Evolutionary conservation across 2,329 filamentous ascomycete species (phyloP).

Genomic region (Exophiala viscosa): DNA sequence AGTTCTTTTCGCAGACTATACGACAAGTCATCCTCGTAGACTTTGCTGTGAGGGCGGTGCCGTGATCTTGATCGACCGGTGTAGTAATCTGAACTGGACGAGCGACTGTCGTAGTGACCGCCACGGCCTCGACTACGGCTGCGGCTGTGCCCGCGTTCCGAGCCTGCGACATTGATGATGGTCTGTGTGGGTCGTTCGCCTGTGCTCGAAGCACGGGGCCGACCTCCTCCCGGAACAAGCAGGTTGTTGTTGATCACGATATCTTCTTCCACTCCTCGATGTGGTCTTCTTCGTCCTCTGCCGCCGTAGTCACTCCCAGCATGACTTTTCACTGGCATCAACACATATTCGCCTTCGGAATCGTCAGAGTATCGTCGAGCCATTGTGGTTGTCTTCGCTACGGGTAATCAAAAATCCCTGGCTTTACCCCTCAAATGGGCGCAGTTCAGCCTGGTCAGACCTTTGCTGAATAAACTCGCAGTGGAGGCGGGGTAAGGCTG

Average conservation of each 20-base stretch:
- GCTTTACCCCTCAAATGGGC: not conserved
- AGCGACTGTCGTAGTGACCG: slow-evolving; percentile 10
- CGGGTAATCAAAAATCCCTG: not conserved
- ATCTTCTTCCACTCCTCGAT: slow-evolving; percentile 2
- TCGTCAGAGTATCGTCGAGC: slow-evolving; percentile 12
- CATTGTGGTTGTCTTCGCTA: not conserved
- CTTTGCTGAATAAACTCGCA: not conserved
- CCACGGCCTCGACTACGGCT: slow-evolving; percentile 16
- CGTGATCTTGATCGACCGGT: slow-evolving; percentile 25
- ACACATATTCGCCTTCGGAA: slow-evolving; percentile 22
- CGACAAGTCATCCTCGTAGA: slow-evolving; percentile 32
- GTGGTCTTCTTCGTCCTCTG: slow-evolving; percentile 11
- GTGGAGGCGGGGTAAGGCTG: slow-evolving; percentile 13
- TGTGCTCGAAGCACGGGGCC: slow-evolving; percentile 25
- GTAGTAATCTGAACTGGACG: slow-evolving; percentile 13
- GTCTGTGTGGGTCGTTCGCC: slow-evolving; percentile 22
- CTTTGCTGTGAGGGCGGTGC: slow-evolving; percentile 32
- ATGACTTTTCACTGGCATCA: slow-evolving; percentile 22
- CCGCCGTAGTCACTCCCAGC: slow-evolving; percentile 19
- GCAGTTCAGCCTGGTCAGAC: slow-evolving; percentile 3
- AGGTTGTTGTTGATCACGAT: slow-evolving; percentile 25
- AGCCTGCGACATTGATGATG: slow-evolving; percentile 21
- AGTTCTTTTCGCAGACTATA: slow-evolving; percentile 31
- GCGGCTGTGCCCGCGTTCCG: slow-evolving; percentile 15
- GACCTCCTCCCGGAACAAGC: slow-evolving; percentile 20